phyloP scores from a whole-genome alignment of 2,329 filamentous ascomycete species.

The Trichoderma sp. region DNA sequence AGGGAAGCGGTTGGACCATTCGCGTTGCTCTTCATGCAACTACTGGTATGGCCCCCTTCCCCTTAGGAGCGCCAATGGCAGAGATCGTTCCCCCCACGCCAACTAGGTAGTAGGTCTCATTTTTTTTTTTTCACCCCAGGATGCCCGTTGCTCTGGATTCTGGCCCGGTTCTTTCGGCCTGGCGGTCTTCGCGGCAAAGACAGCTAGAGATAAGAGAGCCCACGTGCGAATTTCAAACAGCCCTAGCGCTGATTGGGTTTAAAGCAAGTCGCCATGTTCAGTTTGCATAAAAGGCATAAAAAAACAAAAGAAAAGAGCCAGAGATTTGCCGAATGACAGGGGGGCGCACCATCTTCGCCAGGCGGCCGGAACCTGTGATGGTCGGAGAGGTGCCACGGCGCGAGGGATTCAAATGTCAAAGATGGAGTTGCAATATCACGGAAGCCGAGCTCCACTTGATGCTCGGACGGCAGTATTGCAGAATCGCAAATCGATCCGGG shows the following conservation, averaged over 20 bases:
- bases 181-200: constrained; percentile 29
- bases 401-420: not conserved
- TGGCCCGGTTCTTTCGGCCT: constrained; percentile 25
- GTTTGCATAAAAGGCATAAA: constrained; percentile 10
- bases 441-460: constrained; percentile 35
- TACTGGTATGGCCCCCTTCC: constrained; percentile 15
- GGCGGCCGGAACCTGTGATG: not conserved
- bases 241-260: constrained; percentile 26
- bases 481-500: constrained; percentile 29
- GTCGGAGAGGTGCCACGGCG: not conserved
- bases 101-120: constrained; percentile 1
- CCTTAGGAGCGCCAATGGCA: constrained; percentile 15
- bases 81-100: constrained; percentile 24
- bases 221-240: constrained; percentile 28
- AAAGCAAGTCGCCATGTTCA: constrained; percentile 18
- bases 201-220: constrained; percentile 22
- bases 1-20: constrained; percentile 5
- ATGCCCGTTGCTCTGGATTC: not conserved
- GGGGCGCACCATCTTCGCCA: not conserved
- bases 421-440: constrained; percentile 24
- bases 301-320: constrained; percentile 19
- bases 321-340: constrained; percentile 20
- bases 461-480: constrained; percentile 32
- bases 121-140: not conserved
- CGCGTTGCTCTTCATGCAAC: constrained; percentile 10